Evolutionary conservation across 2,329 filamentous ascomycete genomes (phyloP), one percentile per base, ranked within the genome.

Genomic region (Diaporthe sp.): DNA sequence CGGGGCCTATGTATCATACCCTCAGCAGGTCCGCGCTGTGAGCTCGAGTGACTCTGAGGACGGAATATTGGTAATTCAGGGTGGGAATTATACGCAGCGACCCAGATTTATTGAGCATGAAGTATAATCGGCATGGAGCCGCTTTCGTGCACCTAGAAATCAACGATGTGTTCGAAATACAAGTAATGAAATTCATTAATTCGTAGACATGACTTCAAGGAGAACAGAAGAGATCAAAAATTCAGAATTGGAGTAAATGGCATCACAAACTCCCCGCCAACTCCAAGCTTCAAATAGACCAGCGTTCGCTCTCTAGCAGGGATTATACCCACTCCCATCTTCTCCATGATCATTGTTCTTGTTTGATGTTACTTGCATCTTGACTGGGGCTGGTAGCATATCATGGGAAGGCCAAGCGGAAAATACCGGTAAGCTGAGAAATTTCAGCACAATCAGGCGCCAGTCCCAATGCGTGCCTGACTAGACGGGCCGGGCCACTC

Each of bases 381-480:
- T 19, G 6, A 5, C 25, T 38, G 38, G 38, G n/a, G n/a, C n/a
- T n/a, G n/a, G n/a, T n/a, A n/a, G n/a, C n/a, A n/a, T n/a, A n/a
- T n/a, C n/a, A n/a, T 38, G 58, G 52, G 9, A 64, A 45, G 12
- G 25, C 13, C 2, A 7, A 13, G 15, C 58, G 58, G 58, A 64
- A 64, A 15, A 64, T 64, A 45, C 58, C 38, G 58, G 58, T 22
- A 64, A 3, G 25, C n/a, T 4, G 40, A n/a, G 38, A 45, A 45
- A 42, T 45, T 64, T 45, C 40, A 64, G 58, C 15, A 25, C 8
- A 19, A 17, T 19, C 57, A 42, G 40, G 7, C 40, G 38, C 35
- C 15, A 61, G 57, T n/a, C 47, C 47, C 15, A 61, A 38, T 61
- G 57, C 57, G n/a, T 61, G n/a, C 35, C 57, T 61, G 57, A 64